A percentile compares a stretch with the other conserved stretches of the same genome.
Conservation (phyloP, 202 grass and related monocot genomes). For the Bolboschoenoplectus hybrid region DNA sequence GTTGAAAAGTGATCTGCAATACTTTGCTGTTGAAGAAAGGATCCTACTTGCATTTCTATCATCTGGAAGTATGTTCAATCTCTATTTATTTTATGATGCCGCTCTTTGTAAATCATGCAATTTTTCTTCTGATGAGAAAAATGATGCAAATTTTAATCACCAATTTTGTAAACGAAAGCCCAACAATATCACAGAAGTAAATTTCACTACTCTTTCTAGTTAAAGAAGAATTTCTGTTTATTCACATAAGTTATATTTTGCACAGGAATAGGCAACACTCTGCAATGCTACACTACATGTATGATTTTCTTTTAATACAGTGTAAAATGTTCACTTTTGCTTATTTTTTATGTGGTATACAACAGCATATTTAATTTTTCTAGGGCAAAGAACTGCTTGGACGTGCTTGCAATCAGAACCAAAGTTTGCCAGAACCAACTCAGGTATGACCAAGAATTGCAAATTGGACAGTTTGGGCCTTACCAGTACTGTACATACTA, state of each 20-base stretch:
- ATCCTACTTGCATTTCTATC: conserved; percentile 63
- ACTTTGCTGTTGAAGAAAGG: conserved; percentile 67
- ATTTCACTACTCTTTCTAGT: neutral
- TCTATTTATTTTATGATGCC: neutral
- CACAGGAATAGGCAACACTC: conserved; percentile 52
- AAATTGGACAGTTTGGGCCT: neutral
- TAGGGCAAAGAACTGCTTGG: conserved; percentile 62
- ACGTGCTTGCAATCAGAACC: conserved; percentile 53
- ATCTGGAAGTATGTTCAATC: conserved; percentile 57
- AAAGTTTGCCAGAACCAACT: conserved; percentile 46
- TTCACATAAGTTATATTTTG: neutral
- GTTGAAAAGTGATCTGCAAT: conserved; percentile 49
- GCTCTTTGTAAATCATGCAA: neutral
- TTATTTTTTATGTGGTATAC: conserved; percentile 10
- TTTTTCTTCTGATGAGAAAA: neutral
- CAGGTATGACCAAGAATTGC: conserved; percentile 44
- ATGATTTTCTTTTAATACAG: conserved; percentile 27
- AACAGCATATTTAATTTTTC: conserved; percentile 9
- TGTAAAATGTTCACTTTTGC: conserved; percentile 22
- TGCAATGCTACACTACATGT: conserved; percentile 62
- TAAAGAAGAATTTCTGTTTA: conserved; percentile 3
- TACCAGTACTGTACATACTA: neutral
- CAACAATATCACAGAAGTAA: neutral
- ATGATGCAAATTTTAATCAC: neutral
- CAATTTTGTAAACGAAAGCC: neutral